Evolutionary conservation across 331 rosid species (phyloP).

Genomic region (Quercus phellos): DNA sequence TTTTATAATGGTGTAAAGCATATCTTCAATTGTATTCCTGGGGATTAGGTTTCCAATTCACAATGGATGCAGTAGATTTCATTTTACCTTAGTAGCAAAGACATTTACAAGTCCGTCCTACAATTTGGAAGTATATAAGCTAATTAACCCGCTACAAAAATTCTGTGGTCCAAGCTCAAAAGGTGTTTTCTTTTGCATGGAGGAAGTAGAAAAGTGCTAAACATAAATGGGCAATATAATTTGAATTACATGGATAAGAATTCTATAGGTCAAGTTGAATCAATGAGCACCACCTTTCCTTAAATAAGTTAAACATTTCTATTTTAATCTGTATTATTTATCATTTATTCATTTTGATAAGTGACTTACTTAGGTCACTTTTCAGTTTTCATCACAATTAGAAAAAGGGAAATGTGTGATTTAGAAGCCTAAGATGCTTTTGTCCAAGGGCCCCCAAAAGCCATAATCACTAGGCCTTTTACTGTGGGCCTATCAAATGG

Average conservation of each 20-base stretch:
- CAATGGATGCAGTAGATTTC: too few species aligned
- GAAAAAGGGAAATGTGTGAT: constrained; percentile 17
- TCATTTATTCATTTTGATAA: constrained; percentile 22
- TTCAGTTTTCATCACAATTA: constrained; percentile 20
- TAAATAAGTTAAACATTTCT: constrained; percentile 7
- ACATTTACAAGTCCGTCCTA: too few species aligned
- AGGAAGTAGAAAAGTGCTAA: constrained; percentile 25
- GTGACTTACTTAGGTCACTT: neutral
- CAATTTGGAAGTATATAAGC: neutral
- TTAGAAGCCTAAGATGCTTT: constrained; percentile 48
- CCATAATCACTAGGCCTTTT: constrained; percentile 40
- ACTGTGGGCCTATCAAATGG: constrained; percentile 42
- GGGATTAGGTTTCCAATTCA: too few species aligned
- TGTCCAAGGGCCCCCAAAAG: constrained; percentile 33
- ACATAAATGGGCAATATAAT: constrained; percentile 1
- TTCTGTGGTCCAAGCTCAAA: constrained; percentile 35
- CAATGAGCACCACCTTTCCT: constrained; percentile 29
- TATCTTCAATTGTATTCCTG: too few species aligned
- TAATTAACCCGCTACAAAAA: neutral
- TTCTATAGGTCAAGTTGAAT: constrained; percentile 20
- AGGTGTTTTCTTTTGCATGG: constrained; percentile 20
- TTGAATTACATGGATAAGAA: constrained; percentile 18
- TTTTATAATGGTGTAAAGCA: too few species aligned
- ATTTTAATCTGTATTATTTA: constrained; percentile 34
- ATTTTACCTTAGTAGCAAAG: too few species aligned